A percentile compares a stretch with the other conserved stretches of the same genome.
Evolutionary conservation across 441 rosid genomes (phyloP).

Genomic region (Codiaeum variegatum): DNA sequence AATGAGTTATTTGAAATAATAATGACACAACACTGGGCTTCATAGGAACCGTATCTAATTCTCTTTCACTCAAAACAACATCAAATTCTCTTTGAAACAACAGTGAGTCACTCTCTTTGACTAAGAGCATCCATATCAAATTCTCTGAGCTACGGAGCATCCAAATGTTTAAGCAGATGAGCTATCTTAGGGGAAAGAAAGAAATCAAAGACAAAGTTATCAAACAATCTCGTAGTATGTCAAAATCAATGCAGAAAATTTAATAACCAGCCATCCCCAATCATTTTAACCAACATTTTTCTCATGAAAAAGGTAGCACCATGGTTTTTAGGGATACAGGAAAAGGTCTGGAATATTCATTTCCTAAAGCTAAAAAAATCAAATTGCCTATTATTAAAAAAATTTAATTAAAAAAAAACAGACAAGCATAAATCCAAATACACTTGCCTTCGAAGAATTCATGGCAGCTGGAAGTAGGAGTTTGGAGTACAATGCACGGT

Average conservation of each 20-base stretch:
- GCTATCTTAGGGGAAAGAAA: neutral
- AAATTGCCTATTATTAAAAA: too few relatives aligned
- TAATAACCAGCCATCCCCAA: neutral
- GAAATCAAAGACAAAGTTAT: neutral
- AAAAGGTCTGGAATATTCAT: neutral
- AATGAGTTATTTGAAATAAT: neutral
- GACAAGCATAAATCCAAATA: neutral
- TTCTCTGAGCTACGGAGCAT: neutral
- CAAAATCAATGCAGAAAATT: neutral
- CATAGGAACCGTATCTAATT: too few relatives aligned
- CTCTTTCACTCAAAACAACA: too few relatives aligned
- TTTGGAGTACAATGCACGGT: slow-evolving; percentile 89
- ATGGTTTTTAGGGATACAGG: neutral
- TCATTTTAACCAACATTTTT: neutral
- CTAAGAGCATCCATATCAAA: neutral
- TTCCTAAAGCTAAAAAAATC: too few relatives aligned
- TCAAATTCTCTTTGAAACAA: too few relatives aligned
- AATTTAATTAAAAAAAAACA: too few relatives aligned
- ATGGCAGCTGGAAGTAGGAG: slow-evolving; percentile 84
- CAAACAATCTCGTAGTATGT: neutral
- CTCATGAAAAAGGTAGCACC: neutral
- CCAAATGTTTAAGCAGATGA: neutral
- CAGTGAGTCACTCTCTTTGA: too few relatives aligned
- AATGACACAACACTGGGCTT: too few relatives aligned
- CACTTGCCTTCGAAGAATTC: slow-evolving; percentile 94